phyloP scores from a whole-genome alignment of 2,329 filamentous ascomycete species.

The Lachnellula willkommii region DNA sequence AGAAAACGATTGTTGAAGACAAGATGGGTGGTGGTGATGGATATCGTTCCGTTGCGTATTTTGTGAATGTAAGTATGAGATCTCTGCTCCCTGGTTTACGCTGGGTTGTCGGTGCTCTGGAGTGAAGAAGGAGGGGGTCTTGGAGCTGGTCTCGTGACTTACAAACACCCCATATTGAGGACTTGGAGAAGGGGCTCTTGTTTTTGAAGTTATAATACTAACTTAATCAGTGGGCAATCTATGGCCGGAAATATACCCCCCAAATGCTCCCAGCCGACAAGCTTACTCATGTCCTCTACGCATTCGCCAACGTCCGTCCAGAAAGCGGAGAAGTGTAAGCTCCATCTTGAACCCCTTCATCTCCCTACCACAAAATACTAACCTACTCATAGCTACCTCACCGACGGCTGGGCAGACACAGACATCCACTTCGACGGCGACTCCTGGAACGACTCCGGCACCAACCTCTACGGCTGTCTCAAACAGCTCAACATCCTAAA shows the following conservation, averaged over 20 bases:
- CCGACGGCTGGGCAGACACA: constrained; percentile 59
- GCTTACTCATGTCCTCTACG: constrained; percentile 83
- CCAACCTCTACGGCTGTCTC: constrained; percentile 80
- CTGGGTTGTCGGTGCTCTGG: no score
- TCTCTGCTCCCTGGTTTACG: not conserved
- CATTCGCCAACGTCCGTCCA: constrained; percentile 79
- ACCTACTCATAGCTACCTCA: constrained; percentile 40
- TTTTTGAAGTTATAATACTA: not conserved
- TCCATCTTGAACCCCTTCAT: not conserved
- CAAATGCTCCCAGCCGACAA: constrained; percentile 76
- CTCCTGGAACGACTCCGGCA: constrained; percentile 65
- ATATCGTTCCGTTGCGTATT: constrained; percentile 67
- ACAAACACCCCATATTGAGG: not conserved
- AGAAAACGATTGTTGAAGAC: not conserved
- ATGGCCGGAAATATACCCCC: constrained; percentile 77
- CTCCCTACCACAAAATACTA: constrained; percentile 1
- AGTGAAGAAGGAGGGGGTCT: not conserved
- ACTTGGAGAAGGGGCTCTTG: not conserved
- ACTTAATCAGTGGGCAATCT: constrained; percentile 59
- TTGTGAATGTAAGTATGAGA: constrained; percentile 55
- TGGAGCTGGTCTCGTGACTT: not conserved
- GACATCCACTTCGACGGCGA: constrained; percentile 56
- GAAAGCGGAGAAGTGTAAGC: constrained; percentile 72
- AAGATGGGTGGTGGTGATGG: constrained; percentile 34
- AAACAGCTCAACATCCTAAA: constrained; percentile 88